phyloP scores from a whole-genome alignment of 75 land plant genomes.

The Picea sitchensis region DNA sequence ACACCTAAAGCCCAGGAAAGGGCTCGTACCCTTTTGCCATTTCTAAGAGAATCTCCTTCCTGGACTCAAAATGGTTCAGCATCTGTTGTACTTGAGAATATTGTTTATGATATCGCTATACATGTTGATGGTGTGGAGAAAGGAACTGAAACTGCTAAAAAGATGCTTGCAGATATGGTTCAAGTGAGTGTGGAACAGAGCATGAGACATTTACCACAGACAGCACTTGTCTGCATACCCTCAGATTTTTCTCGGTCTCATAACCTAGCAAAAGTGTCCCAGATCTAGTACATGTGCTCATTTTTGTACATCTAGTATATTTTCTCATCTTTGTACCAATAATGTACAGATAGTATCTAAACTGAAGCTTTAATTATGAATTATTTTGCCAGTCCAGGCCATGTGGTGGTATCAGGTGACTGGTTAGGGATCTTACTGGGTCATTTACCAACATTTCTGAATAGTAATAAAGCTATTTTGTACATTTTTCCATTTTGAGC shows the following conservation, averaged over 20 bases:
- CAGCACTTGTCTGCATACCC: slow-evolving; percentile 60
- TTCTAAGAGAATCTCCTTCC: slow-evolving; percentile 58
- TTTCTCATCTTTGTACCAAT: background rate
- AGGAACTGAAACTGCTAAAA: slow-evolving; percentile 45
- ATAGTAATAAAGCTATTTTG: background rate
- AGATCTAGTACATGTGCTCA: background rate
- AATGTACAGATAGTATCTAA: background rate
- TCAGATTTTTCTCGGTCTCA: slow-evolving; percentile 22
- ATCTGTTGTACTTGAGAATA: slow-evolving; percentile 46
- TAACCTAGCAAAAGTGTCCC: slow-evolving; percentile 9
- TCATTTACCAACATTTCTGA: background rate
- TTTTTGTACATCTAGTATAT: background rate
- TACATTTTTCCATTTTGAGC: background rate
- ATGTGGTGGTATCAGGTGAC: slow-evolving; percentile 11
- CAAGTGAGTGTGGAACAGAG: slow-evolving; percentile 77
- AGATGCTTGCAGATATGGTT: slow-evolving; percentile 88
- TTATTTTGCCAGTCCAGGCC: slow-evolving; percentile 18
- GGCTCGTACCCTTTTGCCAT: slow-evolving; percentile 50
- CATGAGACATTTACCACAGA: slow-evolving; percentile 56
- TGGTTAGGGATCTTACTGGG: slow-evolving; percentile 4
- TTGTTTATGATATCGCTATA: slow-evolving; percentile 50
- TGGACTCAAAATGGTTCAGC: slow-evolving; percentile 26
- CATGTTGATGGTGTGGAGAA: slow-evolving; percentile 55
- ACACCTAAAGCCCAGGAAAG: slow-evolving; percentile 51
- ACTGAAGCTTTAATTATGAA: background rate